Percentiles rank a stretch among this genome's conserved stretches.
Conservation (phyloP, 345 rosid species). For the Eucalyptus polybractea region DNA sequence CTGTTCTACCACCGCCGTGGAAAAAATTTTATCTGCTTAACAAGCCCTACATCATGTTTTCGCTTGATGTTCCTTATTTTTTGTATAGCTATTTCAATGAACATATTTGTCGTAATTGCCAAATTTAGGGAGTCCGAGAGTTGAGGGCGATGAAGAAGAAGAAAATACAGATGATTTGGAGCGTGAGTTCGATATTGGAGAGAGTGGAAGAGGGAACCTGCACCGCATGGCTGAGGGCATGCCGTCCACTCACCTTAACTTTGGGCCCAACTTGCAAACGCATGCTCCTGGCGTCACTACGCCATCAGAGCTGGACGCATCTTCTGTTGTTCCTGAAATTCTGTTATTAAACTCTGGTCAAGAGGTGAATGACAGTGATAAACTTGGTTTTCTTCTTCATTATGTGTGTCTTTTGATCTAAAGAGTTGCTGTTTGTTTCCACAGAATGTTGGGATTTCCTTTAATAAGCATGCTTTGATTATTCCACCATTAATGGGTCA, state of each 20-base stretch:
- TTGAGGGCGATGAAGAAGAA: constrained; percentile 71
- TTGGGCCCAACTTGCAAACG: constrained; percentile 18
- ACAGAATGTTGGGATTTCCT: constrained; percentile 58
- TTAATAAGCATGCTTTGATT: constrained; percentile 74
- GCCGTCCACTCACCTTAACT: constrained; percentile 35
- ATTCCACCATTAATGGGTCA: constrained; percentile 49
- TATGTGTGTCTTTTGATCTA: background rate
- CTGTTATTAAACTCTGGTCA: constrained; percentile 62
- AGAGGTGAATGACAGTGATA: constrained; percentile 25
- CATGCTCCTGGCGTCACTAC: constrained; percentile 12
- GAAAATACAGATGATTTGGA: constrained; percentile 54
- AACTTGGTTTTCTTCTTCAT: background rate
- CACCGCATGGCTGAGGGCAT: constrained; percentile 31
- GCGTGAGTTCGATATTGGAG: constrained; percentile 29
- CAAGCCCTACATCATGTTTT: background rate
- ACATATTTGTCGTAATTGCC: background rate
- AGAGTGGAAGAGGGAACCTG: constrained; percentile 19
- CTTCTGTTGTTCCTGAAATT: constrained; percentile 32
- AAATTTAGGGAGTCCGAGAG: constrained; percentile 45
- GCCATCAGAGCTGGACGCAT: constrained; percentile 43
- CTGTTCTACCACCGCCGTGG: background rate
- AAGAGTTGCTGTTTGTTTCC: background rate
- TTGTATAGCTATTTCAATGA: background rate
- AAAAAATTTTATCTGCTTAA: background rate
- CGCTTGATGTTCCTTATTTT: background rate